Conservation (phyloP, 2,329 filamentous ascomycete genomes). For the Botrytis elliptica region DNA sequence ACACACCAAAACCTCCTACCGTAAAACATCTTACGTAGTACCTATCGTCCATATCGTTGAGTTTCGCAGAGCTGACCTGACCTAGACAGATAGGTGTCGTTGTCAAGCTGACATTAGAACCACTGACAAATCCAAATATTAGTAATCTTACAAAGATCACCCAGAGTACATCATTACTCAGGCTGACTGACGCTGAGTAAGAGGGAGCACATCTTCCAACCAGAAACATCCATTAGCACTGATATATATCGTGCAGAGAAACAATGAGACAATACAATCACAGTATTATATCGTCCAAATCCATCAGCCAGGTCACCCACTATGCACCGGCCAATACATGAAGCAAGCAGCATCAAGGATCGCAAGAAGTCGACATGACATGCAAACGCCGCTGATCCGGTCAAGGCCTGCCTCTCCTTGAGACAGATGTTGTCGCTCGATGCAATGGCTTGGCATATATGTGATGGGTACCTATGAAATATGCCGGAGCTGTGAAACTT, state of each 20-base stretch:
- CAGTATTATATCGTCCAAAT: constrained; percentile 76
- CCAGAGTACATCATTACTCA: constrained; percentile 40
- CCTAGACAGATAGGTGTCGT: constrained; percentile 85
- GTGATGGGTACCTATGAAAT: constrained; percentile 72
- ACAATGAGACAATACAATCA: constrained; percentile 69
- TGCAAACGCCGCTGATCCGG: constrained; percentile 50
- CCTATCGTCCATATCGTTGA: constrained; percentile 77
- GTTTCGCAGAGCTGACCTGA: constrained; percentile 77
- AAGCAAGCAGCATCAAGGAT: constrained; percentile 82
- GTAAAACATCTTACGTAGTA: constrained; percentile 87
- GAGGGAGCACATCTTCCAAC: constrained; percentile 57
- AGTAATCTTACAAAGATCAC: constrained; percentile 71
- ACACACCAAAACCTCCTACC: constrained; percentile 71
- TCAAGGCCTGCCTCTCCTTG: not conserved
- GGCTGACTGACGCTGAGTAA: not conserved
- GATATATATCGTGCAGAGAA: constrained; percentile 38
- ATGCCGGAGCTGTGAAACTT: constrained; percentile 65
- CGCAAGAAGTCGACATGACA: constrained; percentile 78
- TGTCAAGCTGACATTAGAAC: constrained; percentile 76
- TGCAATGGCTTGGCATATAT: constrained; percentile 57
- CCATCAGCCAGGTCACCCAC: constrained; percentile 78
- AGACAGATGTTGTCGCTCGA: not conserved
- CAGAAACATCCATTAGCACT: constrained; percentile 65
- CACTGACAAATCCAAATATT: constrained; percentile 78
- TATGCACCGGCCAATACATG: constrained; percentile 74